Percentiles rank a stretch among this genome's conserved stretches.
Evolutionary conservation across 768 basidiomycete species (phyloP).

Genomic region (Pleurotus cornucopiae): DNA sequence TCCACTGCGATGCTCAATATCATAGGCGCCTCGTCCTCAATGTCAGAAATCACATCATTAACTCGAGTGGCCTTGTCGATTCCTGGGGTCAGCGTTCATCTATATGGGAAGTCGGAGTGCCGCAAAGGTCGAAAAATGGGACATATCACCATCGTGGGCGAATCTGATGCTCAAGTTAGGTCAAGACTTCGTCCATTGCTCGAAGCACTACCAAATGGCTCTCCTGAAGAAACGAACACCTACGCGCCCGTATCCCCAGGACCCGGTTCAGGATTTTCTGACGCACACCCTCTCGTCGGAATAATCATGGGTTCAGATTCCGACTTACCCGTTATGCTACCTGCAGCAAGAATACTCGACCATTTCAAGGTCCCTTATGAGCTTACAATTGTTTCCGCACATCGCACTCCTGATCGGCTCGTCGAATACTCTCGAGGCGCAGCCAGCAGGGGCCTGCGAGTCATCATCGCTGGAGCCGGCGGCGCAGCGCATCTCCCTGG

Average conservation of each 20-base stretch:
- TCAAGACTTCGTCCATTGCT: conserved; percentile 72
- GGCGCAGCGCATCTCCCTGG: conserved; percentile 97
- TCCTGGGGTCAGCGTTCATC: conserved; percentile 78
- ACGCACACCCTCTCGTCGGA: conserved; percentile 74
- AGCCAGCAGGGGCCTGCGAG: conserved; percentile 56
- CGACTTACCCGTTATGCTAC: conserved; percentile 90
- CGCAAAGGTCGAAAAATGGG: conserved; percentile 97
- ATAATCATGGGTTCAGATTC: conserved; percentile 99
- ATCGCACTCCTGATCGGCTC: conserved; percentile 87
- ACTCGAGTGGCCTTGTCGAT: conserved; percentile 57
- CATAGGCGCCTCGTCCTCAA: conserved; percentile 73
- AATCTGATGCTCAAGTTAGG: conserved; percentile 72
- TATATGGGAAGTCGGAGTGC: conserved; percentile 92
- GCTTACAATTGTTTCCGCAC: conserved; percentile 93
- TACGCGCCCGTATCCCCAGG: conserved; percentile 45
- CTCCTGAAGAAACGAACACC: conserved; percentile 43
- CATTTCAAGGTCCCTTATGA: conserved; percentile 86
- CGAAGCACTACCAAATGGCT: conserved; percentile 49
- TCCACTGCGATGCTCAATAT: conserved; percentile 93
- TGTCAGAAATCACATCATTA: conserved; percentile 54
- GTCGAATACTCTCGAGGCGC: conserved; percentile 80
- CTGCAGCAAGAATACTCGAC: conserved; percentile 81
- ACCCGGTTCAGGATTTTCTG: conserved; percentile 50
- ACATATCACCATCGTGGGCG: conserved; percentile 86
- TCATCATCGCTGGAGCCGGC: conserved; percentile 94